Evolutionary conservation across 2,329 filamentous ascomycete species (phyloP), one percentile per base, ranked within the genome.

Genomic region (Nothopassalora personata): DNA sequence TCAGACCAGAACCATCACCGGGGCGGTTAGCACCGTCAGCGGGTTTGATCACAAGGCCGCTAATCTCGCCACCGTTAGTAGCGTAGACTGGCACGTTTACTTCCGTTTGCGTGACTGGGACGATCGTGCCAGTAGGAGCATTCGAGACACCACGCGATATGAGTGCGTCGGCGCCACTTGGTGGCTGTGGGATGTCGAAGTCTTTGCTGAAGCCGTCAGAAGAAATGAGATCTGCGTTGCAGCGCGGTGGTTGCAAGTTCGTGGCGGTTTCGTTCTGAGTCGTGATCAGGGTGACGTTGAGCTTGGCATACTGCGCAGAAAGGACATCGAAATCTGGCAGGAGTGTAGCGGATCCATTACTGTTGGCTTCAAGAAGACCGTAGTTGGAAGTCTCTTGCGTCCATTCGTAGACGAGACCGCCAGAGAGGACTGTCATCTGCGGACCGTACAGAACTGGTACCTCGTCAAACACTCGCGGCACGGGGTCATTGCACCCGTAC

Each of bases 401-500:
- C 74, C 84, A 93, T 75, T 94, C 88, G 78, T 93, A 94, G 49
- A 93, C 88, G 49, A 94, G 80, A 64, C 89, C 89, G 63, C 90
- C 90, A 56, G 85, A 87, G 70, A 93, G 85, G 58, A 84, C 78
- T 18, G 79, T 86, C 87, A 93, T 91, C 64, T 90, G 68, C 43
- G 79, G 69, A 58, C 88, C 82, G 74, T 93, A 93, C 65, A 94
- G 85, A 62, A 86, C 79, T 57, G 78, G 80, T 11, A 91, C 86
- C 75, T 94, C 90, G 65, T 88, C 87, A 77, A 91, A 94, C 67
- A 85, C 75, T 66, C 90, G 87, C 13, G 88, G 86, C n/a, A 77
- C 72, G 13, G 85, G 83, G 39, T 80, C 78, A 77, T 91, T 93
- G 83, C 90, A 93, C 61, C 90, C 90, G 67, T 86, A 87, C 71